Percentiles rank a stretch among this genome's conserved stretches.
Conservation (phyloP, 2,329 filamentous ascomycete genomes). For the Paraphoma chrysanthemicola region DNA sequence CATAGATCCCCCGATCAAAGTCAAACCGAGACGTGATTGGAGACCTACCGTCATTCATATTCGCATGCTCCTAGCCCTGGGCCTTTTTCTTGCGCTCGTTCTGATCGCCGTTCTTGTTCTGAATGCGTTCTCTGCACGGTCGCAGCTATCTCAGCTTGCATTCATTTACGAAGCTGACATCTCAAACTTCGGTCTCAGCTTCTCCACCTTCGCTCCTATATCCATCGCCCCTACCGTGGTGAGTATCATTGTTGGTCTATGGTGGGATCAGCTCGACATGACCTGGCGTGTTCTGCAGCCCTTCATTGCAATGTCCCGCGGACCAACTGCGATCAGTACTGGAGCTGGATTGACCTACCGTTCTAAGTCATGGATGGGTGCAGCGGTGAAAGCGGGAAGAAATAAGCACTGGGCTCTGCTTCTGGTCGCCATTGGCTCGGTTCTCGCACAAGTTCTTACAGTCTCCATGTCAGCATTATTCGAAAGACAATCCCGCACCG, state of each 20-base stretch:
- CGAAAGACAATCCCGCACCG: slow-evolving; percentile 11
- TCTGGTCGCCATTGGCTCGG: slow-evolving; percentile 15
- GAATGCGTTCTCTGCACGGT: slow-evolving; percentile 13
- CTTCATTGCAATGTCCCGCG: slow-evolving; percentile 26
- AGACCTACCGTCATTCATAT: slow-evolving; percentile 14
- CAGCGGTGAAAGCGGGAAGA: slow-evolving; percentile 17
- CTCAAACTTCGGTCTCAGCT: slow-evolving; percentile 13
- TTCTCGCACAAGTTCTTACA: slow-evolving; percentile 21
- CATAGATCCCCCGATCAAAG: slow-evolving; percentile 3
- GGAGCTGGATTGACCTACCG: slow-evolving; percentile 23
- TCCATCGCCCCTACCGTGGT: slow-evolving; percentile 29
- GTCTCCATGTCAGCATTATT: slow-evolving; percentile 30
- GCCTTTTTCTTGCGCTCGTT: slow-evolving; percentile 8
- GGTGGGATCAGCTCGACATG: slow-evolving; percentile 29
- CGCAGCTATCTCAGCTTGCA: slow-evolving; percentile 21
- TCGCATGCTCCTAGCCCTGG: slow-evolving; percentile 13
- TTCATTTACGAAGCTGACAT: slow-evolving; percentile 25
- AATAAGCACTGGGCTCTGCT: slow-evolving; percentile 20
- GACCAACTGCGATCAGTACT: slow-evolving; percentile 7
- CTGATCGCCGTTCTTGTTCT: slow-evolving; percentile 13
- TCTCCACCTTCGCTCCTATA: slow-evolving; percentile 25
- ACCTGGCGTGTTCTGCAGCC: slow-evolving; percentile 26
- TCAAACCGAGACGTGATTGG: slow-evolving; percentile 12
- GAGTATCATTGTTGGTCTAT: slow-evolving; percentile 21
- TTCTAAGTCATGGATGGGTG: slow-evolving; percentile 23